These are phyloP conservation scores for Xanthoconium stramineum DNA, from an alignment of 768 basidiomycete species.

Conservation along the genomic window DNA sequence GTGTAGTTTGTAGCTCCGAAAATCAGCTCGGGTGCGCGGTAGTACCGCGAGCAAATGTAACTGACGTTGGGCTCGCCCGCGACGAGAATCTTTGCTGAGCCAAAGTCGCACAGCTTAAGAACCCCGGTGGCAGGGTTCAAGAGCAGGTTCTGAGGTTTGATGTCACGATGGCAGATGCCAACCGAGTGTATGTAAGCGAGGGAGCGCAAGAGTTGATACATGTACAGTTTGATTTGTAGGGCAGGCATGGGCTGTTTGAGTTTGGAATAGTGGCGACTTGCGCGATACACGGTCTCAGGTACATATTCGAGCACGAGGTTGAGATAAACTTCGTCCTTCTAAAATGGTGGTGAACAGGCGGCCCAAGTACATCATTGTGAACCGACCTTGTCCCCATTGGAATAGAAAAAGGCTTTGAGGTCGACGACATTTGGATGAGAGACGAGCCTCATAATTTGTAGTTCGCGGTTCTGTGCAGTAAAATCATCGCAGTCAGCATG, in stretches of 20 bases:
- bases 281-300: constrained; percentile 98
- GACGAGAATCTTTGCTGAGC: constrained; percentile 96
- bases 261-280: constrained; percentile 97
- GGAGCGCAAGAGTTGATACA: constrained; percentile 98
- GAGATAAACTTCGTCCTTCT: constrained; percentile 99
- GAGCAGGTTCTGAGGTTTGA: constrained; percentile 98
- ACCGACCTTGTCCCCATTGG: constrained; percentile 96
- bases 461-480: constrained; percentile 83
- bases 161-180: constrained; percentile 99
- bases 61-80: constrained; percentile 98
- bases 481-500: constrained; percentile 13
- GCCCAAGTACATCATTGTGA: not conserved
- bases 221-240: constrained; percentile 99
- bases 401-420: constrained; percentile 97
- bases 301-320: constrained; percentile 99
- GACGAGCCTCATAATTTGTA: constrained; percentile 98
- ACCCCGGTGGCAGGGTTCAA: constrained; percentile 96
- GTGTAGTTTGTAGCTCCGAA: constrained; percentile 99
- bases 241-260: constrained; percentile 99
- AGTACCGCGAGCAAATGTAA: constrained; percentile 99
- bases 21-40: constrained; percentile 98
- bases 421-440: constrained; percentile 98
- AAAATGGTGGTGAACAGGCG: constrained; percentile 2
- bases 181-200: constrained; percentile 99
- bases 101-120: constrained; percentile 98